Evolutionary conservation across 2,329 filamentous ascomycete species (phyloP), one percentile per base, ranked within the genome.

Genomic region (Scleromitrula shiraiana): DNA sequence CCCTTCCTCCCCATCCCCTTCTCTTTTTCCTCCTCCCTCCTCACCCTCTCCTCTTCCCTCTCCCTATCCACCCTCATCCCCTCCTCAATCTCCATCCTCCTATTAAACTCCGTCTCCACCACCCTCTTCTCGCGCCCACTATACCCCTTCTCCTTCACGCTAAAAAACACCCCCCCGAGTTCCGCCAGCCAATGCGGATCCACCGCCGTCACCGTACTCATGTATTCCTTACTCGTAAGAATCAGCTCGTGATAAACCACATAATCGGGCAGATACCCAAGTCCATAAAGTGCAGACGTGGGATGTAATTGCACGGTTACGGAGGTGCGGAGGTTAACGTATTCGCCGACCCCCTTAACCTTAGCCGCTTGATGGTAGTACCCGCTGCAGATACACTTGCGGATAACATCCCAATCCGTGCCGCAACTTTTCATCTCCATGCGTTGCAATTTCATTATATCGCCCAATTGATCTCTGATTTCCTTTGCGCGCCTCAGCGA

Each of bases 361-460:
- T 90, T 89, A 24, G 93, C 93, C 5, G 93, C 93, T 70, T 98
- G 93, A 63, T 97, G 91, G 69, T 97, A 98, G 72, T 95, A 98
- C 10, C 93, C 93, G 0, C 87, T 89, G 71, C 94, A 98, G 63
- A 98, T 95, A 65, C 91, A 97, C 67, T 93, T 91, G 53, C 93
- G 83, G 49, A 97, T 88, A 8, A 94, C 73, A 65, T 98, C 94
- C 86, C 93, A 96, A 69, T 98, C 94, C 36, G 91, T 97, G 26
- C 93, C 93, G 62, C 90, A 96, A 66, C 85, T 90, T 36, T 81
- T 72, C 59, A 97, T 77, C 44, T 77, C 67, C 89, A 98, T 93
- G 65, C 93, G 90, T 65, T 95, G 89, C 71, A 88, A 84, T 57
- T 82, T 83, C 82, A 97, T 93, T 63, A 98, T 97, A 64, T 97